A percentile compares a stretch with the other conserved stretches of the same genome.
Evolutionary conservation across 2,329 filamentous ascomycete species (phyloP).

Genomic region (Pseudovirgaria hyperparasitica): DNA sequence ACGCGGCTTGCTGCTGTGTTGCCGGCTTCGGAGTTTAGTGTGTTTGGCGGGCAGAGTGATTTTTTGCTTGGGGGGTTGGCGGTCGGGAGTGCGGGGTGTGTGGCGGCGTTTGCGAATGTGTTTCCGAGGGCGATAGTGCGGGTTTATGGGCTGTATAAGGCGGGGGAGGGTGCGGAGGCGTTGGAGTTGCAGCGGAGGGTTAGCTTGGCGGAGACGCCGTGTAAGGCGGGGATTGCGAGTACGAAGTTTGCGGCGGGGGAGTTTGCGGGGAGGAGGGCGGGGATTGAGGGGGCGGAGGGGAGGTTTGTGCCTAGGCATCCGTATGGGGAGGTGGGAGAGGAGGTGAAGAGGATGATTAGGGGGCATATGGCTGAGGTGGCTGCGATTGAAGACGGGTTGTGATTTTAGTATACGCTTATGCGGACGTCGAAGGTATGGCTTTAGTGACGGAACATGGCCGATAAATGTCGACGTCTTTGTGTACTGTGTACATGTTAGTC

Average conservation of each 20-base stretch:
- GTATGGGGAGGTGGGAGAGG: constrained; percentile 15
- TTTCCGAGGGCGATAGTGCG: constrained; percentile 43
- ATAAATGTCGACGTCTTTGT: no score
- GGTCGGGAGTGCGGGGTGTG: constrained; percentile 41
- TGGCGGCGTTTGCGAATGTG: constrained; percentile 45
- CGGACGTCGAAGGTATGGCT: no score
- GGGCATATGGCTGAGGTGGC: constrained; percentile 13
- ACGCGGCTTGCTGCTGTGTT: constrained; percentile 44
- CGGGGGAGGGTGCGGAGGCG: constrained; percentile 45
- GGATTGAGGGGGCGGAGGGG: constrained; percentile 22
- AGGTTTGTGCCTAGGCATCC: constrained; percentile 16
- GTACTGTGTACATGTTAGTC: no score
- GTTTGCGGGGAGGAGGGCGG: constrained; percentile 48
- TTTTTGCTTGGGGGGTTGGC: constrained; percentile 48
- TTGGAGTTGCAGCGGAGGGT: constrained; percentile 47
- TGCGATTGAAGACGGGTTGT: no score
- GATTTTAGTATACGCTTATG: no score
- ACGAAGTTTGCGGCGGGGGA: constrained; percentile 57
- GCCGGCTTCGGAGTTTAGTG: constrained; percentile 45
- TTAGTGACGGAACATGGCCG: no score
- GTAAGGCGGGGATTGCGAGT: constrained; percentile 52
- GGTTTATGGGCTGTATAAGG: constrained; percentile 49
- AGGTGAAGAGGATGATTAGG: constrained; percentile 12
- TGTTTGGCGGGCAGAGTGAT: constrained; percentile 61
- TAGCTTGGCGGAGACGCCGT: constrained; percentile 51